Evolutionary conservation across 345 rosid species (phyloP), one percentile per base, ranked within the genome.

Genomic region (Gossypium australe): DNA sequence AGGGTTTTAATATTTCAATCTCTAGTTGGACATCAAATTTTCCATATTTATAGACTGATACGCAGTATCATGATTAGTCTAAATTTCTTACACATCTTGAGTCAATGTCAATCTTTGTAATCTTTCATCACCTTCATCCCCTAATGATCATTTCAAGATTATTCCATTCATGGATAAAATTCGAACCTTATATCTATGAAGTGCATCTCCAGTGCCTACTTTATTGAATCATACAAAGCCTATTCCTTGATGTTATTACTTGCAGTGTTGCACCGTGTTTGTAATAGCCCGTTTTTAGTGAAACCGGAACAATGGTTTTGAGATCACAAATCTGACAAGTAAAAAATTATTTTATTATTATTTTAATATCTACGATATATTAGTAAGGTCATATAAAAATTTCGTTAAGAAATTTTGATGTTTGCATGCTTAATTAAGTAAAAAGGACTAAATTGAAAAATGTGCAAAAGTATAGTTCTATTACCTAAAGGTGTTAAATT

Each of bases 91-190:
- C 20, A 18, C 18, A 67, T 47, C 72, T 68, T 11, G 49, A 58
- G 68, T 72, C 69, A 27, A 53, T 73, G 38, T 58, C 62, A 78
- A 34, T 47, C 17, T 9, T 68, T 48, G 4, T 47, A 41, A 6
- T 66, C 25, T 24, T 29, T 53, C 63, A 11, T 61, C 51, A 57
- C 53, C 51, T 72, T 72, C 80, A 18, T 53, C 59, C 71, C 22
- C 29, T 67, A 44, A 67, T 43, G 34, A 27, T 27, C 29, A 24
- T 22, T 63, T 63, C 45, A 38, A 38, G 48, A 24, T 27, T 22
- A 77, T 62, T 58, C 43, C 61, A 59, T 56, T 18, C 9, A 55
- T 68, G 59, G 38, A 16, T 11, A 29, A 22, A 38, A 74, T 61
- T 63, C 17, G 8, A 18, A 51, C 48, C 64, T 4, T 53, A 16